phyloP scores from a whole-genome alignment of 139 green algal genomes.

The Auxenochlorella pyrenoidosa region DNA sequence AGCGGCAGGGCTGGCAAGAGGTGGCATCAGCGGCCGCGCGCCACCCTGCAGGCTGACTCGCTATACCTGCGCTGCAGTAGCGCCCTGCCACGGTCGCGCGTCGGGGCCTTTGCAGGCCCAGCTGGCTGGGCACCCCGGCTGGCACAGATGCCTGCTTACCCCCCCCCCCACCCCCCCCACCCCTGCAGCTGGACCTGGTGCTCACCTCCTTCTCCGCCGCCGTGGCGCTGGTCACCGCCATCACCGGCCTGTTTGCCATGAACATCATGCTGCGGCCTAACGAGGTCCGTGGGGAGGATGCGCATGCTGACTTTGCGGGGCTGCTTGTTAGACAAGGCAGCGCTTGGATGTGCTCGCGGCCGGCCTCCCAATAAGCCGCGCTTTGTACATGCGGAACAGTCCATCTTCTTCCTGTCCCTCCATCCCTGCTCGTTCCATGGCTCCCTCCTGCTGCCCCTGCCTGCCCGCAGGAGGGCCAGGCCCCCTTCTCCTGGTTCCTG shows the following conservation, averaged over 20 bases:
- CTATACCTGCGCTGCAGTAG: too few relatives aligned
- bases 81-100: neutral
- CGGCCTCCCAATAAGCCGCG: too few relatives aligned
- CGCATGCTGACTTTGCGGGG: too few relatives aligned
- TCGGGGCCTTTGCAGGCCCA: neutral
- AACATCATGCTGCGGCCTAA: conserved; percentile 69
- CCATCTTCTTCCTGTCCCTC: neutral
- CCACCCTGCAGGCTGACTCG: neutral
- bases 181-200: conserved; percentile 77
- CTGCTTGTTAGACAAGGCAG: too few relatives aligned
- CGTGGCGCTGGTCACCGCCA: conserved; percentile 72
- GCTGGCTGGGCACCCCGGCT: neutral
- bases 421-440: neutral
- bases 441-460: neutral
- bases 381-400: neutral
- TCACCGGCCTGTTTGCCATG: conserved; percentile 94
- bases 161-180: neutral
- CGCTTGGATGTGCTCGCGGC: too few relatives aligned
- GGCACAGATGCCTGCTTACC: neutral
- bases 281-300: neutral
- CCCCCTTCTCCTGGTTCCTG: conserved; percentile 46
- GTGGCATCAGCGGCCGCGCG: neutral
- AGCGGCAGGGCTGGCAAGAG: neutral
- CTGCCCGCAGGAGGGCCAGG: conserved; percentile 25
- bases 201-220: conserved; percentile 84